Evolutionary conservation across 164 flowering plant genomes (phyloP).

Genomic region (Pachysandra terminalis): DNA sequence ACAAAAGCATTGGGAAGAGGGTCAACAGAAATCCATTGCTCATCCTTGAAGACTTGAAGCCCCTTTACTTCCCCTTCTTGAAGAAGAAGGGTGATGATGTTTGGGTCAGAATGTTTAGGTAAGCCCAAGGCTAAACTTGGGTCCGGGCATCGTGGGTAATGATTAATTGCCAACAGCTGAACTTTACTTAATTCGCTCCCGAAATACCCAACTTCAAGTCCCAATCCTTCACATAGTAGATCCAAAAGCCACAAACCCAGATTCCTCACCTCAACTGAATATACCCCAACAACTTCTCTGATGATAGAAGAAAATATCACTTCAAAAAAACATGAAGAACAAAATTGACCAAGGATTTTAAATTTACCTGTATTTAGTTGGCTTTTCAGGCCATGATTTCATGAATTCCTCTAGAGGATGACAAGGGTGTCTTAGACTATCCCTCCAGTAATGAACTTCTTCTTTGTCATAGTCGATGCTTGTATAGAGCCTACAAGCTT

Average conservation of each 20-base stretch:
- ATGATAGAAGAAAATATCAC: too few relatives aligned
- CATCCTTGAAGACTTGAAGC: constrained; percentile 18
- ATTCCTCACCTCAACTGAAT: background rate
- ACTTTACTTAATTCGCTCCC: background rate
- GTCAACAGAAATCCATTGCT: constrained; percentile 24
- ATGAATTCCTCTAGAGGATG: background rate
- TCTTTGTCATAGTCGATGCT: background rate
- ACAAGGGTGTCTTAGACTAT: background rate
- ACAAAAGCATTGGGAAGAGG: constrained; percentile 27
- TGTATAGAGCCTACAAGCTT: background rate
- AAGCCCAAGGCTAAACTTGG: constrained; percentile 8
- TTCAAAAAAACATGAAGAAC: too few relatives aligned
- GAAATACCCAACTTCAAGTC: constrained; percentile 5
- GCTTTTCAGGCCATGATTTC: background rate
- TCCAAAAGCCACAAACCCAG: constrained; percentile 10
- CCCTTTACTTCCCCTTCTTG: constrained; percentile 13
- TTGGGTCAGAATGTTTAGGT: constrained; percentile 8
- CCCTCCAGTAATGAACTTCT: background rate
- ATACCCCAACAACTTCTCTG: constrained; percentile 9
- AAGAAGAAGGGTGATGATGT: constrained; percentile 5
- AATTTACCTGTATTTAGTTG: background rate
- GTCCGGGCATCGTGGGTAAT: constrained; percentile 18
- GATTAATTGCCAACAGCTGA: background rate
- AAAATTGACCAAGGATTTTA: too few relatives aligned
- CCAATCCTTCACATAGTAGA: constrained; percentile 10